Evolutionary conservation across 208 protist genomes (phyloP).

Genomic region (Trypanosoma theileri): DNA sequence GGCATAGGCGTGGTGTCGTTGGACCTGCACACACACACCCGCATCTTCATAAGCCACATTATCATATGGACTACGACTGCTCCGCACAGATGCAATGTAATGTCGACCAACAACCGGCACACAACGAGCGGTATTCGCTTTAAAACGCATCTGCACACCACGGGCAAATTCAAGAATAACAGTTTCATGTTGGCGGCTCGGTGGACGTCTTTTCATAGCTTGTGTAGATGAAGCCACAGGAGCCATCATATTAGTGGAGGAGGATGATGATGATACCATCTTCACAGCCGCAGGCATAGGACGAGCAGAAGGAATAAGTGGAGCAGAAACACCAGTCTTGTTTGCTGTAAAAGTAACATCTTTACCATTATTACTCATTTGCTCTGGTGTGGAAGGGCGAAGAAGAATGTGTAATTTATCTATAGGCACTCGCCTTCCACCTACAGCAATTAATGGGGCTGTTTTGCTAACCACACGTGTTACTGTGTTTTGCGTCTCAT

Average conservation of each 20-base stretch:
- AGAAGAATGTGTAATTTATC: constrained; percentile 72
- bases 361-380: constrained; percentile 24
- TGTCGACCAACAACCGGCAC: constrained; percentile 31
- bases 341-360: background rate
- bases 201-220: background rate
- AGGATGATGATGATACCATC: background rate
- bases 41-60: constrained; percentile 45
- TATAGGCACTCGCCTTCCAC: constrained; percentile 74
- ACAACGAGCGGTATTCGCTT: constrained; percentile 20
- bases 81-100: constrained; percentile 49
- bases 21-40: constrained; percentile 46
- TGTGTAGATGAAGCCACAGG: background rate
- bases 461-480: constrained; percentile 42
- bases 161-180: constrained; percentile 50
- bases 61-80: constrained; percentile 42
- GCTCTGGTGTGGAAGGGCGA: background rate
- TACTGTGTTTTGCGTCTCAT: constrained; percentile 15
- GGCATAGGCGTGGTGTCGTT: constrained; percentile 22
- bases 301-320: constrained; percentile 49
- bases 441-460: constrained; percentile 63
- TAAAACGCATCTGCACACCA: constrained; percentile 48
- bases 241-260: background rate
- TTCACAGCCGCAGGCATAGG: constrained; percentile 32
- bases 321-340: constrained; percentile 9
- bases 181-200: constrained; percentile 13